Base-by-base conservation (phyloP, 192 early-diverging fungal species). In the Pilaira anomala region DNA sequence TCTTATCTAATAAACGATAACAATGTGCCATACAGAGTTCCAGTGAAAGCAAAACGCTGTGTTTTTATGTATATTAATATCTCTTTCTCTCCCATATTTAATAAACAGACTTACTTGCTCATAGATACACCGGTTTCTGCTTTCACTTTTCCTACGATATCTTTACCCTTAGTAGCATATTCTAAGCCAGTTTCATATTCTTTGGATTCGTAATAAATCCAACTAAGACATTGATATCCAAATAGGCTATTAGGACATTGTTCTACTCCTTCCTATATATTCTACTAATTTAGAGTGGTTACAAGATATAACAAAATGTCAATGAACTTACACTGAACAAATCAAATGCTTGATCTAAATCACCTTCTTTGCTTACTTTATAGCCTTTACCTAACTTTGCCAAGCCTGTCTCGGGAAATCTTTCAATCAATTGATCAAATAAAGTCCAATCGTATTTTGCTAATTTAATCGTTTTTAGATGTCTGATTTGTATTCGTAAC, bases 11-110 rank as follows among this genome's bases (percentile, higher is more conserved):
- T 21, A 72, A 74, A 24, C 82, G 62, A 59, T 85, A 86, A 29
- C 86, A 85, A 52, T 78, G 72, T 0, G 85, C 88, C 58, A 86
- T 79, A 39, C 77, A 76, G 24, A 84, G 36, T 46, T 90, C 85
- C 42, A 88, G 71, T 0, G 76, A 81, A 19, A 70, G 60, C 19
- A 69, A 65, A 50, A 81, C 77, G 16, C 78, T 82, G 65, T 22
- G n/a, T 59, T 72, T 62, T 21, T 22, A 60, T 25, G 9, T 29
- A 19, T 48, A 16, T 7, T 3, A 0, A 1, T n/a, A n/a, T n/a
- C n/a, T 16, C 5, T 3, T 16, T 49, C 11, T 48, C 11, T 21
- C 12, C 0, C 9, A 55, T 52, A 0, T 12, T 3, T 19, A 49
- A 50, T 21, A 3, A 13, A 16, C 7, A 2, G 13, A 7, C 56